Conservation (phyloP, 495 filamentous ascomycete genomes). For the Opeltia flavorubescens region DNA sequence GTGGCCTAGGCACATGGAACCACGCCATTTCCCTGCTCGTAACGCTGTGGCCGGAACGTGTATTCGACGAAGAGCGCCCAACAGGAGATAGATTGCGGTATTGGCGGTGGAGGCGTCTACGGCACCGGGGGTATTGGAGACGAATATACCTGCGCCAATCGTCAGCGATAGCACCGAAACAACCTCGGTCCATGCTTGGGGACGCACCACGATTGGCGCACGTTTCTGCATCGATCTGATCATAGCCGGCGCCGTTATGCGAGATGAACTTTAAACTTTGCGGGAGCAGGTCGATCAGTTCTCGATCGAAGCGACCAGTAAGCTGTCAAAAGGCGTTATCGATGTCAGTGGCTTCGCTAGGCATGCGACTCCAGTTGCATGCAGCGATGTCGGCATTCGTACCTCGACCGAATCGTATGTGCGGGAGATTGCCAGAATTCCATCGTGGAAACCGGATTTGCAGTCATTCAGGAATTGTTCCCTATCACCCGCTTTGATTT, state of each 20-base stretch:
- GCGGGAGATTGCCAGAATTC: conserved; percentile 42
- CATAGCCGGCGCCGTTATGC: conserved; percentile 80
- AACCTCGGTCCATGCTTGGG: neutral
- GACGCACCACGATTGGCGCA: conserved; percentile 40
- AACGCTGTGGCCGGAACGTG: conserved; percentile 49
- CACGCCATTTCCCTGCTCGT: conserved; percentile 42
- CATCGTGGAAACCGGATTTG: conserved; percentile 39
- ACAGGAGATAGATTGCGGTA: conserved; percentile 55
- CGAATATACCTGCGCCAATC: conserved; percentile 34
- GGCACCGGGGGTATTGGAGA: conserved; percentile 53
- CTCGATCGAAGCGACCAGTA: conserved; percentile 45
- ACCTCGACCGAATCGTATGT: conserved; percentile 46
- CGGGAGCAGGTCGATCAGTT: conserved; percentile 47
- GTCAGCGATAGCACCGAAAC: neutral
- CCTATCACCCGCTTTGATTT: conserved; percentile 37
- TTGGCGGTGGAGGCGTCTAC: conserved; percentile 63
- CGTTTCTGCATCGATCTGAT: conserved; percentile 61
- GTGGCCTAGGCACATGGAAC: conserved; percentile 39
- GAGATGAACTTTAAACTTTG: conserved; percentile 58
- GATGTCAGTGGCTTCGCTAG: conserved; percentile 1
- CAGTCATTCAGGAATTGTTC: conserved; percentile 39
- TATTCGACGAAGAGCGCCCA: conserved; percentile 52
- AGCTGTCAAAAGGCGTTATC: conserved; percentile 23
- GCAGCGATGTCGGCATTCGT: conserved; percentile 7
- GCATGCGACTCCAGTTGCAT: neutral